Evolutionary conservation across 441 rosid species (phyloP), one percentile per base, ranked within the genome.

Genomic region (Erysimum pusillum): DNA sequence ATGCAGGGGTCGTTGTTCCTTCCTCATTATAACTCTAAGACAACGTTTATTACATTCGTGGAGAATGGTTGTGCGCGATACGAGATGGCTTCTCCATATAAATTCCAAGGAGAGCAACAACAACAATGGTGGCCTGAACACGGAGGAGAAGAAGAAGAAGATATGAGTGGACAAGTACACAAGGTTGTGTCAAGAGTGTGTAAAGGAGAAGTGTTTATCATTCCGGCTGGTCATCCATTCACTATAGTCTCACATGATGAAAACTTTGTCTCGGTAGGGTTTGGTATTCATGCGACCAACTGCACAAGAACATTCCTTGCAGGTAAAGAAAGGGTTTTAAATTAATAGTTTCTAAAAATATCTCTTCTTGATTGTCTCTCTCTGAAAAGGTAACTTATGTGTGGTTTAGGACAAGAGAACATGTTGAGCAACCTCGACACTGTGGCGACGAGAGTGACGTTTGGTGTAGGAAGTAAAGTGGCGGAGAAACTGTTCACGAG

Each of bases 41-140:
- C 83, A 0, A 87, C 83, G 0, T 44, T 85, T 32, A 66, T 84
- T 20, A 4, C 57, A 31, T 41, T 82, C 2, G 81, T 87, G 38
- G 68, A 67, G 39, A 81, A 85, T 39, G 96, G 96, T 66, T 42
- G 73, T 1, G 92, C 83, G 6, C 80, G 76, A 22, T 44, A 77
- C 4, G 89, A 84, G 76, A 91, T 91, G 92, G 92, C 82, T 65
- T 75, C 84, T 78, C 96, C 85, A 2, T 87, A 83, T 76, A 18
- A 69, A 54, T 39, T 32, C 44, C 34, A 80, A 70, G 58, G 59
- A 32, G 20, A 32, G 59, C 60, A 74, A 53, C 56, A 71, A 35
- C 69, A 56, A 61, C 49, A 64, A 51, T 42, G 44, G 44, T 38
- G 62, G 63, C 57, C 35, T 13, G 49, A 38, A 70, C 32, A 62